Evolutionary conservation across 805 yeast genomes (phyloP).

Genomic region (Sugiyamaella lignohabitans): DNA sequence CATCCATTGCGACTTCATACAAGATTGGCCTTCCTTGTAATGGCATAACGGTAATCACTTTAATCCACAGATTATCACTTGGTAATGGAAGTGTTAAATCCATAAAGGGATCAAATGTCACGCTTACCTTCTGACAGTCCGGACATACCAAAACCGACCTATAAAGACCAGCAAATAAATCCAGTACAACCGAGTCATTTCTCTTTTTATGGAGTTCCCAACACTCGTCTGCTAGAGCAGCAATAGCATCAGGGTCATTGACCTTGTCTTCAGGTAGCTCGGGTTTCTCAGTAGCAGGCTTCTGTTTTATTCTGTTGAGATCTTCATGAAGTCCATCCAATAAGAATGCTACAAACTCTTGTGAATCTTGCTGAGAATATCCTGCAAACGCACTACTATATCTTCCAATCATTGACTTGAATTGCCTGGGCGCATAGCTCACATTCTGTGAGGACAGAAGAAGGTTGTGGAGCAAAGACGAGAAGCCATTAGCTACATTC

Average conservation of each 20-base stretch:
- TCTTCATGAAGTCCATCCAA: constrained; percentile 80
- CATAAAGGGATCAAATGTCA: constrained; percentile 91
- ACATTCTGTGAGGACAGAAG: constrained; percentile 35
- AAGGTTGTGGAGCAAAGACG: constrained; percentile 53
- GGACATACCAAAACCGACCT: constrained; percentile 90
- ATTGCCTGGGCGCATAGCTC: constrained; percentile 59
- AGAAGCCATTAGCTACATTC: constrained; percentile 61
- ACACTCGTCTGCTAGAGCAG: constrained; percentile 60
- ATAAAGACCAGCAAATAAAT: constrained; percentile 84
- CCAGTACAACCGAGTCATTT: constrained; percentile 79
- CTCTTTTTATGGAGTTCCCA: constrained; percentile 76
- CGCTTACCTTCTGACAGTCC: constrained; percentile 64
- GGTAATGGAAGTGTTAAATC: constrained; percentile 90
- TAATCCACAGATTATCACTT: constrained; percentile 63
- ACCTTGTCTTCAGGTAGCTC: constrained; percentile 59
- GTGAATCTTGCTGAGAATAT: constrained; percentile 76
- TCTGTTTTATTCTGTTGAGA: constrained; percentile 68
- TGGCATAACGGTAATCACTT: constrained; percentile 57
- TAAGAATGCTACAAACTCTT: constrained; percentile 69
- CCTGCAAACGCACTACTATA: constrained; percentile 59
- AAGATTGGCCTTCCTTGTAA: constrained; percentile 33
- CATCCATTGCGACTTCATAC: constrained; percentile 54
- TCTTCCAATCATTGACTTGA: constrained; percentile 64
- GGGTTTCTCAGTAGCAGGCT: constrained; percentile 87
- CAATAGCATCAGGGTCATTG: constrained; percentile 41